Base-by-base conservation (phyloP, 768 basidiomycete genomes). In the Boletus tylopilopsis region DNA sequence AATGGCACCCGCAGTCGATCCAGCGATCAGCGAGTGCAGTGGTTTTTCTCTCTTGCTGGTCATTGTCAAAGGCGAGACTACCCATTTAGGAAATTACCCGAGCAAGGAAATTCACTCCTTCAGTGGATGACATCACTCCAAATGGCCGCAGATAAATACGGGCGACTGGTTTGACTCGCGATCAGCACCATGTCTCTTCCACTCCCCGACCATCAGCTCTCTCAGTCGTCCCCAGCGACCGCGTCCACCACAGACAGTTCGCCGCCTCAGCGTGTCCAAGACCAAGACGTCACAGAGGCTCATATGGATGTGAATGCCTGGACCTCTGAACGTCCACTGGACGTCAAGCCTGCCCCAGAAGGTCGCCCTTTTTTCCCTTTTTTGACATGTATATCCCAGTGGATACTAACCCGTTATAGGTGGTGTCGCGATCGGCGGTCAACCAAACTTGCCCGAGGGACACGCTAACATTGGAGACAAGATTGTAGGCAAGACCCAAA, bases 1-100 rank as follows among this genome's bases (percentile, higher is more conserved):
- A 49, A 96, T 76, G 8, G 87, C 93, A 15, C 96, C 95, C 22
- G 96, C 95, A 0, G 87, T 89, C 15, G 91, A 80, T 9, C 96
- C 96, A 2, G 95, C 95, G 50, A 93, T 72, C 71, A 97, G 70
- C 13, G 95, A 90, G 59, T 92, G 90, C 7, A 85, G 32, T 0
- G 93, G 88, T 58, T 90, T 90, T 65, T 94, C 93, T 54, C 81
- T 87, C 62, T 79, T 76, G 42, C 74, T 71, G 7, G 76, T 67
- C 72, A 78, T 79, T 32, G 41, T 42, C 35, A 36, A 53, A n/a
- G 15, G 25, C 25, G 3, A 21, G 8, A 25, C 39, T 18, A 18
- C 43, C 47, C 21, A 29, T 43, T 48, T 34, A 34, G 56, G 50
- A 51, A 57, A 18, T 15, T 13, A 10, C 45, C n/a, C 45, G 10